These are phyloP conservation scores for Erigeron canadensis DNA, from an alignment of 129 eudicot species.

Conservation along the genomic window DNA sequence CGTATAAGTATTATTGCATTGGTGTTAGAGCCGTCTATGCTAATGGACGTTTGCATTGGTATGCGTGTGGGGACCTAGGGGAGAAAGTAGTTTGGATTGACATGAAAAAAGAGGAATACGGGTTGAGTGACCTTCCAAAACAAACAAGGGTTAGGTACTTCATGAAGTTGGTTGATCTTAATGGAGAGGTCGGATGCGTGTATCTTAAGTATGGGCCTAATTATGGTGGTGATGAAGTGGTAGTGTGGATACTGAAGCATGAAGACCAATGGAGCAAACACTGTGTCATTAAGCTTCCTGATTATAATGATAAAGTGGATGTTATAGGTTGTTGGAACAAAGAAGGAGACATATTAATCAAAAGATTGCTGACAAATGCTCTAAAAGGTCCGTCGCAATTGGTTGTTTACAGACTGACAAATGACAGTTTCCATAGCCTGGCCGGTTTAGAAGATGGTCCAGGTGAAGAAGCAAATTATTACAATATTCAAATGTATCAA, in stretches of 20 bases:
- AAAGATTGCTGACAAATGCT: neutral
- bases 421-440: neutral
- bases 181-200: constrained; percentile 12
- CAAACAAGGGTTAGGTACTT: neutral
- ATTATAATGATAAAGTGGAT: too few species aligned
- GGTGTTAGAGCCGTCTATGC: neutral
- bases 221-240: too few species aligned
- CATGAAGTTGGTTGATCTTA: constrained; percentile 13
- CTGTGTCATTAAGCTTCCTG: too few species aligned
- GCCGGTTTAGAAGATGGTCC: neutral
- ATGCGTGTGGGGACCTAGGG: neutral
- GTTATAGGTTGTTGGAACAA: constrained; percentile 17
- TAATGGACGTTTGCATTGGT: too few species aligned
- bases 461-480: too few species aligned
- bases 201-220: too few species aligned
- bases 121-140: neutral
- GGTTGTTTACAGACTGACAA: neutral
- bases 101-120: constrained; percentile 5
- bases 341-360: neutral
- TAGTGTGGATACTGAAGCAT: constrained; percentile 19
- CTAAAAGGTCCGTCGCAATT: too few species aligned
- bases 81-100: neutral
- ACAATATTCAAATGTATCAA: neutral
- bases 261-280: constrained; percentile 3
- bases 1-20: too few species aligned